phyloP scores from a whole-genome alignment of 495 filamentous ascomycete species.

The Cercophora newfieldiana region DNA sequence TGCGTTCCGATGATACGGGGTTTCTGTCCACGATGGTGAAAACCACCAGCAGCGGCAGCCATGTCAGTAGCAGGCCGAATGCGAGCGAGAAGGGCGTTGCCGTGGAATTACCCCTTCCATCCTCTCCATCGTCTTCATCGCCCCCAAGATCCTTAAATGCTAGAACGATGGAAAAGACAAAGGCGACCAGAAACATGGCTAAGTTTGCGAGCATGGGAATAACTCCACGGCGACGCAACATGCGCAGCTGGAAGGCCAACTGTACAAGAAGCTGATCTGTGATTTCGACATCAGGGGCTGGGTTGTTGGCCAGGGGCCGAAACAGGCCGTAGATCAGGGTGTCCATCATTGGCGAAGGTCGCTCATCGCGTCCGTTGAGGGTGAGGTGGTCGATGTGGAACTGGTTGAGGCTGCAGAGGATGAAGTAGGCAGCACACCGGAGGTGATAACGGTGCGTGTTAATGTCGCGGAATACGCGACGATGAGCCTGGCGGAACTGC shows the following conservation, averaged over 20 bases:
- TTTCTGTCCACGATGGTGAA: constrained; percentile 19
- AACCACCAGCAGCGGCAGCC: constrained; percentile 19
- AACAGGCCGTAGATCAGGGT: background rate
- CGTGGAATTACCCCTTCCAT: too few species aligned
- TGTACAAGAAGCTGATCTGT: background rate
- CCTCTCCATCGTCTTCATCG: too few species aligned
- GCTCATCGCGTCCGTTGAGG: background rate
- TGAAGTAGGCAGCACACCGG: constrained; percentile 4
- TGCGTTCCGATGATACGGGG: constrained; percentile 13
- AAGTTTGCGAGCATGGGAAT: constrained; percentile 1
- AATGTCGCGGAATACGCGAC: background rate
- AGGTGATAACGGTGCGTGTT: background rate
- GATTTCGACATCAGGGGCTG: background rate
- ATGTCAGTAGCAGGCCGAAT: constrained; percentile 11
- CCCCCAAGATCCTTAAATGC: background rate
- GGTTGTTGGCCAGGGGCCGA: background rate
- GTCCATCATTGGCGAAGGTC: background rate
- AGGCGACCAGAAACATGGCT: background rate
- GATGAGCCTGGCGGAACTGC: constrained; percentile 11
- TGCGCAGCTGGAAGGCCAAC: background rate
- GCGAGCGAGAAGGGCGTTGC: background rate
- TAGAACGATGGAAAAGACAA: background rate
- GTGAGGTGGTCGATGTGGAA: background rate
- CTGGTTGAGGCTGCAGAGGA: constrained; percentile 20
- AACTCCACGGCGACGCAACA: background rate